These are phyloP conservation scores for Glycine soja DNA, from an alignment of 306 rosid species.

Conservation along the genomic window DNA sequence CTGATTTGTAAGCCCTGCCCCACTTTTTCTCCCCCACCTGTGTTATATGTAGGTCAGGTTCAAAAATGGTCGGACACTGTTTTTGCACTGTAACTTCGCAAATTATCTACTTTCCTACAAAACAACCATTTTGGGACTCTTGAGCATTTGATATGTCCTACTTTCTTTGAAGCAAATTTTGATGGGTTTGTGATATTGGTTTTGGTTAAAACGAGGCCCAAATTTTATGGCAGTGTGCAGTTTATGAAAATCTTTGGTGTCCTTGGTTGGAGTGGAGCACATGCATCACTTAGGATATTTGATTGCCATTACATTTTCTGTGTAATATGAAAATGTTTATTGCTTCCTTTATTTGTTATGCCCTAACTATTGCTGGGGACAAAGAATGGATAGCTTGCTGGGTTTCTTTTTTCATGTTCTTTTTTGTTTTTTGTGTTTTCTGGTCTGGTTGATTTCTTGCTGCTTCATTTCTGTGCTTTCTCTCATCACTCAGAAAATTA, in stretches of 20 bases:
- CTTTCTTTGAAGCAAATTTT: neutral
- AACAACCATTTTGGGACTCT: conserved; percentile 10
- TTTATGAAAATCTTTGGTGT: conserved; percentile 16
- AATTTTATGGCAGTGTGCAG: conserved; percentile 1
- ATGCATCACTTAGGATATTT: no score
- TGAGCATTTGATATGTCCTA: neutral
- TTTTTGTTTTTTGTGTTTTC: no score
- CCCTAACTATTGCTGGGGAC: no score
- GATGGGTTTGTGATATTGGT: neutral
- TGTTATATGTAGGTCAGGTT: neutral
- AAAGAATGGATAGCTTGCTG: no score
- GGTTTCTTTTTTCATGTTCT: no score
- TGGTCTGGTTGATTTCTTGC: no score
- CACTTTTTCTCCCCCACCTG: neutral
- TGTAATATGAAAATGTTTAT: no score
- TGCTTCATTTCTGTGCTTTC: no score
- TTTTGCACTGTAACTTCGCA: neutral
- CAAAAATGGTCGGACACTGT: neutral
- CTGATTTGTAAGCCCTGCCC: neutral
- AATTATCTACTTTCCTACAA: neutral
- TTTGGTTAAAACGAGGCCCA: conserved; percentile 1
- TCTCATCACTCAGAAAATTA: no score
- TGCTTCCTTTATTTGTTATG: no score
- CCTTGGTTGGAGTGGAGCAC: no score
- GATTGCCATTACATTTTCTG: no score